Evolutionary conservation across 140 eudicot species (phyloP), one percentile per base, ranked within the genome.

Genomic region (Oenanthe javanica): DNA sequence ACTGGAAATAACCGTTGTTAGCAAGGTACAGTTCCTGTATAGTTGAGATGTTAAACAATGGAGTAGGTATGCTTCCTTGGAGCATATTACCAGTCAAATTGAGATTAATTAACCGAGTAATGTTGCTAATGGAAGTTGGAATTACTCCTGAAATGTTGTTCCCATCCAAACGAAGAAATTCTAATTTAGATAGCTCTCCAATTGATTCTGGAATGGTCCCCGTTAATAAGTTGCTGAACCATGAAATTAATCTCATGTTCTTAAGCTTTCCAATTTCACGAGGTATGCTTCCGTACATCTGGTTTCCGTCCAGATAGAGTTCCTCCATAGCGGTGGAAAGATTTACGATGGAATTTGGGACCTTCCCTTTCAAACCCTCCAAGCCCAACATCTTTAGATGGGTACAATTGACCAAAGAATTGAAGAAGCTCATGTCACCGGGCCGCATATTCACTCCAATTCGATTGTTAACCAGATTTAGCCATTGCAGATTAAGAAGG

Each of bases 91-190:
- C 38, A 0, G 0, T 9, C 9, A 71, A 3, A 71, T 1, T 4
- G n/a, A 71, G 49, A 12, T 0, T 1, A 70, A 38, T 0, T 6
- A 71, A 38, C 8, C 5, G 8, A 38, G 23, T 13, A 15, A 67
- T 2, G 46, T 67, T 67, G 6, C 73, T 6, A 12, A 67, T 27
- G 15, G 73, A 67, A 31, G 46, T 12, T 31, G 73, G 73, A 23
- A 67, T 67, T 67, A 0, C 5, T 67, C 73, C 73, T 12, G 46
- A 67, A 5, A 71, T 71, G 0, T 40, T 40, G 49, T 38, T 71
- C 5, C 2, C 8, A 15, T 5, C 1, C 9, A 71, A 1, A 45
- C 1, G 7, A 8, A 71, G 23, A 0, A 0, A 0, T 0, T 8
- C 23, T 10, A 71, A 71, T 2, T 36, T 15, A 2, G 75, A 71